Evolutionary conservation across 495 filamentous ascomycete species (phyloP), one percentile per base, ranked within the genome.

Genomic region (Aspergillus baeticus): DNA sequence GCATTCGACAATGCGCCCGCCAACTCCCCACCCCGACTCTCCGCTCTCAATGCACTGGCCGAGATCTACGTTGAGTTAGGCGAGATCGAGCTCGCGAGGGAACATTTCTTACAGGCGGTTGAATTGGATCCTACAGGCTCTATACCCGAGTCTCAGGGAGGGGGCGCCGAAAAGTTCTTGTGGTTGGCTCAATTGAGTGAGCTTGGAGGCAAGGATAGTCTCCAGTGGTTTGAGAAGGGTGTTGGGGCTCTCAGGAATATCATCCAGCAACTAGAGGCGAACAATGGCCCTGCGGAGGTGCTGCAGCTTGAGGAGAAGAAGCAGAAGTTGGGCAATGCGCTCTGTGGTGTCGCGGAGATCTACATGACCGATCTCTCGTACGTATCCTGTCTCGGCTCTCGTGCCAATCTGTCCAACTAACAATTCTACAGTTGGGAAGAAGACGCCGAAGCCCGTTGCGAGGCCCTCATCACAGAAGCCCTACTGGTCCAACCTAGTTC

Each of bases 291-390:
- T 42, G 77, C 78, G 18, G 70, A 83, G 51, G 55, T 66, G 21
- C 60, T 71, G 8, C 49, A 71, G 15, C 55, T 85, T 21, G 79
- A 78, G 17, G 88, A 94, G 64, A 89, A 92, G 74, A 85, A 85
- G 64, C 76, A 70, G 45, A 91, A 93, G 67, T 73, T 98, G 35
- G 89, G 90, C 1, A 89, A 86, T 58, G 90, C 92, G 5, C 79
- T 99, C 23, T 98, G 95, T 70, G 89, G 87, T 2, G 85, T 96
- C 51, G 84, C 88, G 0, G 95, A 99, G 70, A 88, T 97, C 31
- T 98, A 96, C 69, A 99, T 99, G 95, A 98, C 92, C 26, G 95
- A 99, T 76, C 80, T 99, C 58, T 88, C 82, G 70, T 78, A 64
- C 63, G 73, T 74, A n/a, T 11, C 39, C 22, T 20, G 14, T 26